Evolutionary conservation across 148 eudicot genomes (phyloP), one percentile per base, ranked within the genome.

Genomic region (Cornus florida): DNA sequence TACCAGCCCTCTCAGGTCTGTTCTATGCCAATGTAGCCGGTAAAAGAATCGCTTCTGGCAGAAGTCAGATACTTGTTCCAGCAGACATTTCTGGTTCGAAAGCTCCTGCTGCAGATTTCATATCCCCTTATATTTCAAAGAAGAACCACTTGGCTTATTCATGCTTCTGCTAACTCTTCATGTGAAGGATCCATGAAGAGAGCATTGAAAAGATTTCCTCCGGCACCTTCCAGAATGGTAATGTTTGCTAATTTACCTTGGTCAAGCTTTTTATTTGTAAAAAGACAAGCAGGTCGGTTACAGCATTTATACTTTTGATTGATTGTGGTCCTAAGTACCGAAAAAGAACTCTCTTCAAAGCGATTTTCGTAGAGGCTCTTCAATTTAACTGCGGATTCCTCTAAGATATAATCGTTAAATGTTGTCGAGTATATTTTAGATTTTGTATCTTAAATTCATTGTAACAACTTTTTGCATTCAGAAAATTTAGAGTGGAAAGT

Each of bases 21-120:
- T 96, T 96, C 83, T 96, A 96, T 67, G 95, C 92, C 78, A 94
- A 92, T 69, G 98, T 94, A 23, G 99, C 94, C 6, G 99, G 97
- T 57, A 93, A 84, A 84, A 90, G 99, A 79, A 96, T 96, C 60
- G 88, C 95, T 32, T 79, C 93, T 23, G 98, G 99, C 66, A 89
- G 76, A 82, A 93, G 95, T 19, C 95, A 93, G 82, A 91, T 96
- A 70, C 92, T 96, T 57, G 97, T 96, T 73, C 99, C 98, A 9
- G 90, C 86, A 16, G 78, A 90, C 74, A 81, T 89, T 75, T 77
- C 87, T 6, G 81, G 75, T 73, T 77, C 86, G 66, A 77, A 90
- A 23, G 88, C 95, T 48, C 72, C 97, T 66, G 82, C 92, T 17
- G 78, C 81, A 35, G 84, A 90, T 28, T 96, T 80, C 81, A 56